Base-by-base conservation (phyloP, 164 flowering plant species). In the Umbellularia californica region DNA sequence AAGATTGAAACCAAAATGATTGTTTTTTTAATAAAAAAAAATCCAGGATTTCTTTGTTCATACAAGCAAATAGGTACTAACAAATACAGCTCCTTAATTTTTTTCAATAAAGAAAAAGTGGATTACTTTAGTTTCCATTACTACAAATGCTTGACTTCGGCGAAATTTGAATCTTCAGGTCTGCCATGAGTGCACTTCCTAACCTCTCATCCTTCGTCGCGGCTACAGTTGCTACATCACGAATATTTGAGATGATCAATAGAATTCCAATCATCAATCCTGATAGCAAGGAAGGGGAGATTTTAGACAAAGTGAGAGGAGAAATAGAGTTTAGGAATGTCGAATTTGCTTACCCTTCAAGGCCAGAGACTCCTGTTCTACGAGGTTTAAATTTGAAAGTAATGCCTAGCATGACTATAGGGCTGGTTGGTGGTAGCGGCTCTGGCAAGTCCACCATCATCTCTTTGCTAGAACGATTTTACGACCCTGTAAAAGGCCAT, bases 401-500 rank as follows among this genome's bases (percentile, higher is more conserved):
- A 58, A 80, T 75, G 10, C 80, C 86, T 0, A 83, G 87, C 19
- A 81, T 81, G 74, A 84, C 82, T 3, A 77, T 85, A 23, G 91
- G 86, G 12, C 80, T 88, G 65, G 91, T 88, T 5, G 91, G 89
- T 10, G 83, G 87, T 47, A 87, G 88, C 60, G 91, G 89, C 13
- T 88, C 89, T 3, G 91, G 91, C 15, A 88, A 87, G 83, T 85
- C 88, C 13, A 86, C 91, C 7, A 50, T 78, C 50, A 79, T 88
- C 65, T 74, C 87, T 5, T 71, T 88, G 79, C 81, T 88, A n/a
- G 83, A 87, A 63, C 79, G 91, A 70, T 87, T 88, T 66, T 88
- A 88, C 73, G 88, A 87, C 51, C 90, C 90, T 9, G 66, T 74
- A 41, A 82, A 77, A 58, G 91, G 90, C 74, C 82, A 82, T 17